phyloP scores from a whole-genome alignment of 2,329 filamentous ascomycete genomes.

The Botrytis elliptica region DNA sequence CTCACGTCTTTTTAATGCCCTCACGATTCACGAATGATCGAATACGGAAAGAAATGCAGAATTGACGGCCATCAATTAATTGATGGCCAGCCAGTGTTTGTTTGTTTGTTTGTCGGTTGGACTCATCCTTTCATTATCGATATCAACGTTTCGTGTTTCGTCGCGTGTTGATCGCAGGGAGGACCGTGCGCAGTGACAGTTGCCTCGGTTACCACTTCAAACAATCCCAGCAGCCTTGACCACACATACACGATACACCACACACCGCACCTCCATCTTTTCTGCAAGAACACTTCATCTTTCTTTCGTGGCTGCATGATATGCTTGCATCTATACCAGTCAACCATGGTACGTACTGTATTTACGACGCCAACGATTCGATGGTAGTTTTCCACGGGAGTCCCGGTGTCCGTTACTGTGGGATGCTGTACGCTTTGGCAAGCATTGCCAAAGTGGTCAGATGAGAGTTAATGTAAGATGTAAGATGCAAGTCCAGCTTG shows the following conservation, averaged over 20 bases:
- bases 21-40: neutral
- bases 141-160: neutral
- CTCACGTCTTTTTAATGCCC: neutral
- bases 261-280: conserved; percentile 14
- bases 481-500: conserved; percentile 7
- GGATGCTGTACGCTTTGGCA: neutral
- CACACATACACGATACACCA: neutral
- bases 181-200: neutral
- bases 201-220: neutral
- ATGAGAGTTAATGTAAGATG: neutral
- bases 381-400: neutral
- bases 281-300: conserved; percentile 19
- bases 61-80: neutral
- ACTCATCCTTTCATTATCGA: neutral
- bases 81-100: neutral
- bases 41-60: neutral
- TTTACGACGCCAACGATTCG: neutral
- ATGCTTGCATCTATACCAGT: neutral
- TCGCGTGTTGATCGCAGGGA: neutral
- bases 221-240: neutral
- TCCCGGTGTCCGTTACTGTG: neutral
- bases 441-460: neutral
- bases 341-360: neutral
- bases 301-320: conserved; percentile 3
- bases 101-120: neutral